phyloP scores from a whole-genome alignment of 257 asterid species.

The Nicotiana undulata region DNA sequence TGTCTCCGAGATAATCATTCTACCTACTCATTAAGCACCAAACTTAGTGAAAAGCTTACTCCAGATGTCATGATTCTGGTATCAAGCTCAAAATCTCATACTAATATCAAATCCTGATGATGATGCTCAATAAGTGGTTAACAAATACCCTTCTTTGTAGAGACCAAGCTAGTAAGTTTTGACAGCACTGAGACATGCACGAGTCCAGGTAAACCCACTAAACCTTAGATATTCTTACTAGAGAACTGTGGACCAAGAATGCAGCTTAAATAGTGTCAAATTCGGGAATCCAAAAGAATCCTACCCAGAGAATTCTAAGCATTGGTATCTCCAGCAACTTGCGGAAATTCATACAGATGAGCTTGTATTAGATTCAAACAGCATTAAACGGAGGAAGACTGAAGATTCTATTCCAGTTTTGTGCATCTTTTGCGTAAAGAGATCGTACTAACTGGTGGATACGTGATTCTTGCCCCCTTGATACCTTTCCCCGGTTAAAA shows the following conservation, averaged over 20 bases:
- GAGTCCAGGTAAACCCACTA: background rate
- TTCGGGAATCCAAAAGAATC: background rate
- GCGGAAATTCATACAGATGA: background rate
- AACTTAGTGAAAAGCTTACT: background rate
- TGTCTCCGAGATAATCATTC: background rate
- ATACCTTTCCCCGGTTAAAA: background rate
- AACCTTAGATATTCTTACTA: background rate
- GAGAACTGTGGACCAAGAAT: background rate
- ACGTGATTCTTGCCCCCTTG: background rate
- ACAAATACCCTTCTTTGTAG: background rate
- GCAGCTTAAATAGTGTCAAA: background rate
- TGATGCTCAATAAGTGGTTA: constrained; percentile 5
- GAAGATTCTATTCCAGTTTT: background rate
- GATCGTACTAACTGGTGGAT: background rate
- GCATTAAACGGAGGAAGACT: background rate
- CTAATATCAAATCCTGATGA: background rate
- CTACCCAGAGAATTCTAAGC: background rate
- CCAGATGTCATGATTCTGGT: background rate
- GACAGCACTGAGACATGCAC: background rate
- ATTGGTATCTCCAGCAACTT: background rate
- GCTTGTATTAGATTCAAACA: background rate
- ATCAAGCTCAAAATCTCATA: background rate
- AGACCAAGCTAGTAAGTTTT: background rate
- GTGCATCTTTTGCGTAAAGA: background rate
- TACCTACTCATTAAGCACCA: background rate